phyloP scores from a whole-genome alignment of 169 alveolate species.

The Plasmodium knowlesi region DNA sequence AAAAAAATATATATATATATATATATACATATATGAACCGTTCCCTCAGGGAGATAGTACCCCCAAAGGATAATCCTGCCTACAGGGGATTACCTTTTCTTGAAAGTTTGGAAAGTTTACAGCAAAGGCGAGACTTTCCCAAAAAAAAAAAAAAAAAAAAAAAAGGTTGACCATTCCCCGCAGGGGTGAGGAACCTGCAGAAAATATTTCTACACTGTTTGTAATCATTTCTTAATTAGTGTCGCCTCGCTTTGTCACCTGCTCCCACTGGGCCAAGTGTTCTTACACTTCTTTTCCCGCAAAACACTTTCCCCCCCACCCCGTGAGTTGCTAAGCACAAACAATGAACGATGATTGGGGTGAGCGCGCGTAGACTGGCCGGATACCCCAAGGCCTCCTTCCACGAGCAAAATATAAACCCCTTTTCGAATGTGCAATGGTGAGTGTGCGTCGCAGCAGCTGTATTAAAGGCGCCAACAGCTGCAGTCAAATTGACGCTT shows the following conservation, averaged over 20 bases:
- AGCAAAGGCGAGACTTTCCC: background rate
- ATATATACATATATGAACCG: background rate
- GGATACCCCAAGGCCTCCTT: slow-evolving; percentile 83
- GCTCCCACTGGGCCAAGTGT: background rate
- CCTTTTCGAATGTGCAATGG: slow-evolving; percentile 92
- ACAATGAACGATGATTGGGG: slow-evolving; percentile 61
- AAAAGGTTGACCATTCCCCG: background rate
- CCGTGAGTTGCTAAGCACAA: background rate
- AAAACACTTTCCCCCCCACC: background rate
- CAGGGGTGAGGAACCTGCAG: background rate
- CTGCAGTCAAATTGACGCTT: background rate
- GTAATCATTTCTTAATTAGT: background rate
- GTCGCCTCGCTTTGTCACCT: background rate
- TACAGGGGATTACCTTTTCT: background rate
- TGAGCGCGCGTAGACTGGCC: slow-evolving; percentile 35
- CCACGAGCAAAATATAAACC: slow-evolving; percentile 87
- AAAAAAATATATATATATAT: background rate
- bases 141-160: too few relatives aligned
- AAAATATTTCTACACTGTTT: background rate
- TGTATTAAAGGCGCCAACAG: background rate
- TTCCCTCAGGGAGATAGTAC: background rate
- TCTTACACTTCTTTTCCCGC: background rate
- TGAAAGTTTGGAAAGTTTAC: background rate
- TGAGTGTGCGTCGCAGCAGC: slow-evolving; percentile 8
- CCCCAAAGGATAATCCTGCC: background rate